These are phyloP conservation scores for Starmera pachycereana DNA, from an alignment of 805 yeast genomes.

Conservation along the genomic window DNA sequence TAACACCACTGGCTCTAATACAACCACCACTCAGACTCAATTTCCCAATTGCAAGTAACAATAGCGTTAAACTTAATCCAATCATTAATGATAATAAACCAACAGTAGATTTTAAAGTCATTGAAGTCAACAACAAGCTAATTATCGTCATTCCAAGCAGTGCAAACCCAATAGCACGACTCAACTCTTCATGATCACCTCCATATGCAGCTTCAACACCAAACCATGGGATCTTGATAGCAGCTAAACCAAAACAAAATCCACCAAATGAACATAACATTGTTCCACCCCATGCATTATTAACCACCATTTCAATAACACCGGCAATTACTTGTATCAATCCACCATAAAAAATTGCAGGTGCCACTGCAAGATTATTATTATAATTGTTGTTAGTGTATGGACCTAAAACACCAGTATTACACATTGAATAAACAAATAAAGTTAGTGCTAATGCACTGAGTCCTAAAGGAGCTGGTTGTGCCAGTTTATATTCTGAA, in stretches of 20 bases:
- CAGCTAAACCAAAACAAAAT: constrained; percentile 58
- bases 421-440: constrained; percentile 45
- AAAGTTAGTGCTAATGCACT: constrained; percentile 55
- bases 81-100: constrained; percentile 37
- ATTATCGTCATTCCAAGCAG: constrained; percentile 46
- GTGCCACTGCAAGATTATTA: constrained; percentile 48
- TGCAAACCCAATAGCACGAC: constrained; percentile 41
- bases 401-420: constrained; percentile 49
- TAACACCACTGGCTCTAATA: constrained; percentile 46
- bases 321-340: constrained; percentile 51
- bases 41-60: constrained; percentile 34
- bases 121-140: constrained; percentile 34
- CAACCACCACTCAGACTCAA: constrained; percentile 28
- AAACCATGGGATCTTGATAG: constrained; percentile 42
- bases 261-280: constrained; percentile 33
- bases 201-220: constrained; percentile 32
- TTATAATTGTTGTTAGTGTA: constrained; percentile 12
- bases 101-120: constrained; percentile 39
- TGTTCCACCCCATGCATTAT: constrained; percentile 58
- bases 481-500: constrained; percentile 43
- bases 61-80: constrained; percentile 36
- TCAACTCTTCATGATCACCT: constrained; percentile 27
- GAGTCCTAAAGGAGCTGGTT: constrained; percentile 58
- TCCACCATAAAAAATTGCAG: constrained; percentile 58
- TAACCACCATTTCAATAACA: constrained; percentile 57